These are phyloP conservation scores for Annulohypoxylon maeteangense DNA, from an alignment of 495 filamentous ascomycete species.

Conservation along the genomic window DNA sequence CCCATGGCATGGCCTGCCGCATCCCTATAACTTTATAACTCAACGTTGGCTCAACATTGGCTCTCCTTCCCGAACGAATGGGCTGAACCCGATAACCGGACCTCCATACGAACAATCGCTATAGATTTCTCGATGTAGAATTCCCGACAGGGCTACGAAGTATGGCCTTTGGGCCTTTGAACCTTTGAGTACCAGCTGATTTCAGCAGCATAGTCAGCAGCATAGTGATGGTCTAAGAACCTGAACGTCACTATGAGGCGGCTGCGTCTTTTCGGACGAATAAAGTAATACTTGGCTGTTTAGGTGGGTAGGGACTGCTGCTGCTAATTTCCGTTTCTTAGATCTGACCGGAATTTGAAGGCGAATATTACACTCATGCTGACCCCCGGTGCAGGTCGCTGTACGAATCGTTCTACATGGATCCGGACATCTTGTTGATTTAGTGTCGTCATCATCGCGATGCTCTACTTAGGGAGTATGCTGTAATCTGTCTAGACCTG, in stretches of 20 bases:
- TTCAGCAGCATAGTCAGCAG: too few species aligned
- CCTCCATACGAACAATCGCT: background rate
- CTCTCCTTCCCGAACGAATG: constrained; percentile 16
- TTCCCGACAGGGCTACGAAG: constrained; percentile 1
- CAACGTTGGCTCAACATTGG: constrained; percentile 9
- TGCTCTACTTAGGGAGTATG: background rate
- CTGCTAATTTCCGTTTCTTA: background rate
- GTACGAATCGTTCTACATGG: background rate
- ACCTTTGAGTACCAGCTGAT: background rate
- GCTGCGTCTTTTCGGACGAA: background rate
- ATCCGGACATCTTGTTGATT: background rate
- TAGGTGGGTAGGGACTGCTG: background rate
- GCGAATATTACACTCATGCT: constrained; percentile 3
- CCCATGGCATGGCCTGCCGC: background rate
- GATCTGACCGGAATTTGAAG: background rate
- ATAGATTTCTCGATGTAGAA: constrained; percentile 17
- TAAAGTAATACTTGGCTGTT: background rate
- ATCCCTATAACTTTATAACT: constrained; percentile 1
- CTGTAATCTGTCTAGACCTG: background rate
- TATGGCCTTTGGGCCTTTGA: background rate
- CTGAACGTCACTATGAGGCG: background rate
- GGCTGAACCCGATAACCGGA: constrained; percentile 12
- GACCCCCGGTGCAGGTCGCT: background rate
- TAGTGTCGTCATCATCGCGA: constrained; percentile 7
- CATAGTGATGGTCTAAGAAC: background rate